These are phyloP conservation scores for Amyloporia xantha DNA, from an alignment of 768 basidiomycete genomes.

Conservation along the genomic window DNA sequence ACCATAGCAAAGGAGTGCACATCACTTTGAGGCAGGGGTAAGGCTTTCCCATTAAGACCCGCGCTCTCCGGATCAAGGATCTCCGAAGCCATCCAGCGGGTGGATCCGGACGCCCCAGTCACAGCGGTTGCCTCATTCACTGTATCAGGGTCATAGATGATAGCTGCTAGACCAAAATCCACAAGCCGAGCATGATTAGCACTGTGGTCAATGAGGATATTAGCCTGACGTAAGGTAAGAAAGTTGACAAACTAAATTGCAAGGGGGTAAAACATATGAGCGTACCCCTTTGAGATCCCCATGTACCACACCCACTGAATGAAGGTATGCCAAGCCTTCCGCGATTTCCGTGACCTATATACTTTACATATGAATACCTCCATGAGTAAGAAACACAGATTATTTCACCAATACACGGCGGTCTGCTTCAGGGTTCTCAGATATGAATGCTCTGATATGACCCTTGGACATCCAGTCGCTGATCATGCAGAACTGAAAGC, in stretches of 20 bases:
- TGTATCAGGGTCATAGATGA: neutral
- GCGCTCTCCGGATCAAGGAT: neutral
- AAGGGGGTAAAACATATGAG: neutral
- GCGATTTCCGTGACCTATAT: neutral
- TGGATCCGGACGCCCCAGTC: neutral
- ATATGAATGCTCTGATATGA: no score
- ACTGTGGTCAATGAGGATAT: conserved; percentile 4
- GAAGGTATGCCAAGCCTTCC: conserved; percentile 1
- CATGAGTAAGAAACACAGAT: no score
- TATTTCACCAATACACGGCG: no score
- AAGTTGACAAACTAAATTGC: neutral
- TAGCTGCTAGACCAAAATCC: conserved; percentile 4
- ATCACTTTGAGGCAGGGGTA: neutral
- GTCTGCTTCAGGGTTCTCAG: no score
- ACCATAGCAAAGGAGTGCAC: conserved; percentile 7
- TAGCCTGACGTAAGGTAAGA: neutral
- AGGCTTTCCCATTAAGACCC: neutral
- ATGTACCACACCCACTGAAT: conserved; percentile 1
- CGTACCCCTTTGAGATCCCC: conserved; percentile 7
- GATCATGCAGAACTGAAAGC: no score
- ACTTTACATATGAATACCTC: neutral
- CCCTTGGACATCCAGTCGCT: no score
- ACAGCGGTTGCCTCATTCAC: neutral
- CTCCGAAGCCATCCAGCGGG: neutral
- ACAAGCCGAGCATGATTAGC: neutral